Base-by-base conservation (phyloP, 2,329 filamentous ascomycete species). In the Emmonsia crescens region DNA sequence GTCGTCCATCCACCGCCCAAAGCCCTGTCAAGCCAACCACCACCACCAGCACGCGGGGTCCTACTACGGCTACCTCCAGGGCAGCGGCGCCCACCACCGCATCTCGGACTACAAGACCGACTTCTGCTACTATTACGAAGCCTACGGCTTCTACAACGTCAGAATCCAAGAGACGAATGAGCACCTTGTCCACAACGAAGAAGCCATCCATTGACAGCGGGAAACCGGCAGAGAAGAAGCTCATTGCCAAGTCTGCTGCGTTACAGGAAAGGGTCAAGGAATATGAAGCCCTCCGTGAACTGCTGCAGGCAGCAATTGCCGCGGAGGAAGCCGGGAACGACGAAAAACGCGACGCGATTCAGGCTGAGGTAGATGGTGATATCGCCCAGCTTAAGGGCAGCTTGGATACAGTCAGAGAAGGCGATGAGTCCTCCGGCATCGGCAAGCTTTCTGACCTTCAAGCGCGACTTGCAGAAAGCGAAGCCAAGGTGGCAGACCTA, bases 11-110 rank as follows among this genome's bases (percentile, higher is more conserved):
- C 5, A 67, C 48, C 66, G 74, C 64, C 71, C 75, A 62, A 68
- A 74, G 62, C 66, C 71, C 38, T 66, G 75, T 29, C 68, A 76
- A 59, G 67, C 68, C 44, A 49, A 27, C 46, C 68, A 72, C 64
- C 3, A 59, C 65, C 48, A 67, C 27, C 16, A n/a, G n/a, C n/a
- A 31, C 38, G 2, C 55, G 66, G 58, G 61, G 64, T 44, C 62
- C 69, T 24, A 65, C 62, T 33, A 67, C 57, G 33, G 67, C 57
- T 49, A 65, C 65, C 12, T 61, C 67, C 33, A 64, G 54, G 16
- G 62, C 66, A 51, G 63, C 67, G 52, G 59, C 67, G 44, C 40
- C 66, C n/a, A 66, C 68, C 10, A 67, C 69, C 10, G 56, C 66
- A 40, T 38, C 63, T 33, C 60, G 64, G 33, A 42, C 60, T 29